Percentiles rank a stretch among this genome's conserved stretches.
These are phyloP conservation scores for Sarocladiaceae sp. DNA, from an alignment of 2,329 filamentous ascomycete species.

Conservation along the genomic window DNA sequence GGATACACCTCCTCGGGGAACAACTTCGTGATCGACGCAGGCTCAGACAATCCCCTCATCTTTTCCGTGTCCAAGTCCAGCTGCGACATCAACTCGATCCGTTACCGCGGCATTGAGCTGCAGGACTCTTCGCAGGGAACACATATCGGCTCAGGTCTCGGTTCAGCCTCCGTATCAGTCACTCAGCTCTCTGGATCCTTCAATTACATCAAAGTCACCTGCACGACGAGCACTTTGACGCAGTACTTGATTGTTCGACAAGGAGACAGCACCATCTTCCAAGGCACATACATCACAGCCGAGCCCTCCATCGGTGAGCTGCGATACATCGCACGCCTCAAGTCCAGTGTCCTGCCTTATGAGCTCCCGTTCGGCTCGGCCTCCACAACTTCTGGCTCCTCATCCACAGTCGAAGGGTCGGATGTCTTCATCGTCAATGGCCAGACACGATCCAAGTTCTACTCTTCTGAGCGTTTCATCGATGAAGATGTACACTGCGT, in stretches of 20 bases:
- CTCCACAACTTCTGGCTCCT: slow-evolving; percentile 50
- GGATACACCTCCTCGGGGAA: slow-evolving; percentile 34
- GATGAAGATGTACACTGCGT: slow-evolving; percentile 63
- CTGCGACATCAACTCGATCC: slow-evolving; percentile 62
- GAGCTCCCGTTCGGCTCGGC: slow-evolving; percentile 51
- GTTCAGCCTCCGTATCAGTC: slow-evolving; percentile 51
- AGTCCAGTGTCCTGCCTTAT: slow-evolving; percentile 42
- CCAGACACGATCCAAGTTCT: slow-evolving; percentile 66
- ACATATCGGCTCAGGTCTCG: slow-evolving; percentile 57
- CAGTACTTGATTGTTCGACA: slow-evolving; percentile 60
- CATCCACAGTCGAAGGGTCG: slow-evolving; percentile 51
- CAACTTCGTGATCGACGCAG: slow-evolving; percentile 44
- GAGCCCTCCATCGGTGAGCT: slow-evolving; percentile 55
- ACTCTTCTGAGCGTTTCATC: slow-evolving; percentile 65
- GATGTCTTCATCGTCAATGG: slow-evolving; percentile 57
- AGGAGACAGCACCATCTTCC: slow-evolving; percentile 56
- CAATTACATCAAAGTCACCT: slow-evolving; percentile 58
- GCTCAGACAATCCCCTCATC: slow-evolving; percentile 42
- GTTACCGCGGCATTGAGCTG: slow-evolving; percentile 54
- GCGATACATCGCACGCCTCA: slow-evolving; percentile 60
- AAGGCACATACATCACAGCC: slow-evolving; percentile 58
- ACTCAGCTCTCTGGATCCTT: slow-evolving; percentile 25
- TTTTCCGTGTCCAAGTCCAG: slow-evolving; percentile 48
- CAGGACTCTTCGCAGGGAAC: slow-evolving; percentile 48
- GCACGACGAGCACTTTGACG: slow-evolving; percentile 54